phyloP scores from a whole-genome alignment of 177 flowering plant genomes.

The Vitis hybrid region DNA sequence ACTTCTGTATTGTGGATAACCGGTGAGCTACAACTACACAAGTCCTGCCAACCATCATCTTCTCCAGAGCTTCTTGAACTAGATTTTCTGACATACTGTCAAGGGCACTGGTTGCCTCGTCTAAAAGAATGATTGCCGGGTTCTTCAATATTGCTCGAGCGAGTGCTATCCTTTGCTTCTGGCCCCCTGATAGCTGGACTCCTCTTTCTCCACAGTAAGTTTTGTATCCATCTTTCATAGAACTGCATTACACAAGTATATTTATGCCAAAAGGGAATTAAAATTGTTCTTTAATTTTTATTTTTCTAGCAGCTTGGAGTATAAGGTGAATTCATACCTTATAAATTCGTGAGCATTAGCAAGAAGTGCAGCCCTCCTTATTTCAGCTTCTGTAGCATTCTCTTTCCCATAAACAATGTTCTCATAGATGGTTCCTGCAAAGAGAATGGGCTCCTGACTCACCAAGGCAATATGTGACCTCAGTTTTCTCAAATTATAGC shows the following conservation, averaged over 20 bases:
- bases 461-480: constrained; percentile 37
- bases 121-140: constrained; percentile 58
- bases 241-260: constrained; percentile 29
- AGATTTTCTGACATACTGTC: constrained; percentile 56
- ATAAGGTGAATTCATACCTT: constrained; percentile 22
- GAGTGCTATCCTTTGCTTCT: constrained; percentile 68
- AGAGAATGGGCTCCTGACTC: constrained; percentile 44
- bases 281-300: no score
- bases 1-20: constrained; percentile 55
- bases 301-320: no score
- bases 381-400: constrained; percentile 39
- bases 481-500: constrained; percentile 28
- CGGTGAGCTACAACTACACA: constrained; percentile 59
- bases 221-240: constrained; percentile 60
- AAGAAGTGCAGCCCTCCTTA: constrained; percentile 38
- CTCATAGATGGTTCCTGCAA: constrained; percentile 35
- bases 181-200: constrained; percentile 71
- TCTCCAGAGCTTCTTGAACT: constrained; percentile 65
- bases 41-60: constrained; percentile 59
- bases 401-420: constrained; percentile 41
- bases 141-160: constrained; percentile 69
- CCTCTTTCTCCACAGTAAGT: constrained; percentile 72
- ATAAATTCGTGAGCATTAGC: constrained; percentile 61
- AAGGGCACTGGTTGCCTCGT: constrained; percentile 76
- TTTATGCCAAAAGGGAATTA: no score